Evolutionary conservation across 192 early-diverging fungal genomes (phyloP).

Genomic region (Backusella mclennaniae): DNA sequence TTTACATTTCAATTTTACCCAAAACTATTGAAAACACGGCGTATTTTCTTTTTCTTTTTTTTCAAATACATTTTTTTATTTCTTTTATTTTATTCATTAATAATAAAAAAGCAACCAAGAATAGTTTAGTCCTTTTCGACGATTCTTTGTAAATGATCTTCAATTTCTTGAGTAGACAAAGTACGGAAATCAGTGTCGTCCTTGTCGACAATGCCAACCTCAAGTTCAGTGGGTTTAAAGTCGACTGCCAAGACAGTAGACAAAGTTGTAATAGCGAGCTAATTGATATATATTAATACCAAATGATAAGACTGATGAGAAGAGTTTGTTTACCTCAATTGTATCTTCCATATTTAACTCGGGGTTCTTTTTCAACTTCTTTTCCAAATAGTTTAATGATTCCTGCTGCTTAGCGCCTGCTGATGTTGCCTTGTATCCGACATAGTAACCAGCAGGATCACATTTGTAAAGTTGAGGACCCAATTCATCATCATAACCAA

Average conservation of each 20-base stretch:
- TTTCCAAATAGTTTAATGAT: slow-evolving; percentile 94
- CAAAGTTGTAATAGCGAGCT: slow-evolving; percentile 93
- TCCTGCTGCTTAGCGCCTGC: slow-evolving; percentile 97
- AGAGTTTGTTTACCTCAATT: slow-evolving; percentile 68
- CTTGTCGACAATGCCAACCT: slow-evolving; percentile 85
- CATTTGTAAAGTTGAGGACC: slow-evolving; percentile 98
- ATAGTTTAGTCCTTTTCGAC: slow-evolving; percentile 77
- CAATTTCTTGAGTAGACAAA: slow-evolving; percentile 82
- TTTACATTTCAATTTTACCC: too few species aligned
- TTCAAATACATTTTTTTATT: too few species aligned
- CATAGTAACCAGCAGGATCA: slow-evolving; percentile 98
- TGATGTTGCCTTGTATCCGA: slow-evolving; percentile 93
- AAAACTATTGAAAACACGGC: too few species aligned
- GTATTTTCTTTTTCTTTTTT: too few species aligned
- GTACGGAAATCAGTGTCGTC: slow-evolving; percentile 76
- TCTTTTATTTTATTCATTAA: too few species aligned
- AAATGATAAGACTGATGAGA: too few species aligned
- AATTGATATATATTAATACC: not conserved
- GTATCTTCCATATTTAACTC: slow-evolving; percentile 81
- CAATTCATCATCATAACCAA: slow-evolving; percentile 93
- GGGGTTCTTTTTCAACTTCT: slow-evolving; percentile 94
- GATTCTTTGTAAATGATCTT: slow-evolving; percentile 83
- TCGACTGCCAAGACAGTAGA: slow-evolving; percentile 90
- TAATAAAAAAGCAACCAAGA: not conserved
- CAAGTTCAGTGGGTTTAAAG: slow-evolving; percentile 96